phyloP scores from a whole-genome alignment of 257 asterid genomes.

The Primulina tabacum region DNA sequence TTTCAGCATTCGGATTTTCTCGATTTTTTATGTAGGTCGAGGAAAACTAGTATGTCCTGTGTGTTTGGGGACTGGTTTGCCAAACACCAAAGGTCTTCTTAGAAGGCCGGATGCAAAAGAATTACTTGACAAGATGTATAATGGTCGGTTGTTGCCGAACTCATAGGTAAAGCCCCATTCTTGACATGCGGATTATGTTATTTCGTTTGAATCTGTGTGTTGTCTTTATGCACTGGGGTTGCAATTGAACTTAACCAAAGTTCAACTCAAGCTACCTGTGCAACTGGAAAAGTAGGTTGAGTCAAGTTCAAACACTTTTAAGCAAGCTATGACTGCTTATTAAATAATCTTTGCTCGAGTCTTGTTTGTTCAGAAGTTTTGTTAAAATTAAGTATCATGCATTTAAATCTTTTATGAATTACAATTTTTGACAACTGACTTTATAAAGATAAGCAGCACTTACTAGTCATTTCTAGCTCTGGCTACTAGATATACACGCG shows the following conservation, averaged over 20 bases:
- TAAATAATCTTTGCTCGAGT: no score
- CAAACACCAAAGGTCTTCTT: slow-evolving; percentile 93
- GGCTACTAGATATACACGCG: not conserved
- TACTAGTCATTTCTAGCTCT: no score
- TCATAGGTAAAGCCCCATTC: slow-evolving; percentile 43
- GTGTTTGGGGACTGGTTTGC: slow-evolving; percentile 89
- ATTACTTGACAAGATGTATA: slow-evolving; percentile 91
- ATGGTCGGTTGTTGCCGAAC: slow-evolving; percentile 78
- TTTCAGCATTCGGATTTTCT: slow-evolving; percentile 11
- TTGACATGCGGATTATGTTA: not conserved
- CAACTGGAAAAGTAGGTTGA: not conserved
- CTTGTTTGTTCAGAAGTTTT: no score
- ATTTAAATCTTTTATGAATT: no score
- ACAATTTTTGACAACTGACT: not conserved
- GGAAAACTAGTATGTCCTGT: slow-evolving; percentile 95
- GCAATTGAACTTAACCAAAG: not conserved
- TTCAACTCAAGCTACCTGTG: not conserved
- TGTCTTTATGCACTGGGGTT: not conserved
- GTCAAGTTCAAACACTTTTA: not conserved
- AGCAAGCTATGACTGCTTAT: not conserved
- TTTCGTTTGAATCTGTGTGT: not conserved
- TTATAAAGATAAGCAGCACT: not conserved
- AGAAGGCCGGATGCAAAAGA: slow-evolving; percentile 81
- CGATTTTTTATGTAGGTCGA: slow-evolving; percentile 50
- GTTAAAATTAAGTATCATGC: not conserved